Conservation (phyloP, 768 basidiomycete species). For the Filobasidium floriforme region DNA sequence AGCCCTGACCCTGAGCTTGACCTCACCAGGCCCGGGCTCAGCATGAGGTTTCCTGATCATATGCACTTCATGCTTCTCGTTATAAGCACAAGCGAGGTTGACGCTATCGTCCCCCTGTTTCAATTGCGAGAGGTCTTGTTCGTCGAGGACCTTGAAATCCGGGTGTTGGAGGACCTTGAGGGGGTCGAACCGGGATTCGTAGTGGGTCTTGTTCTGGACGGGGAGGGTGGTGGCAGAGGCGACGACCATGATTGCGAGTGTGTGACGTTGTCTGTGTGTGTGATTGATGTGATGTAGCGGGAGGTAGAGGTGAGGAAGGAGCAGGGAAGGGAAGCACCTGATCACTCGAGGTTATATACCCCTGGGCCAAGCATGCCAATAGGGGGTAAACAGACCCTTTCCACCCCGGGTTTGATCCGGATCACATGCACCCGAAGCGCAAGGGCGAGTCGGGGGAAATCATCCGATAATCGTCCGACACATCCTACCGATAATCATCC, state of each 20-base stretch:
- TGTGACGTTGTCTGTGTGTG: neutral
- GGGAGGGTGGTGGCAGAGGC: conserved; percentile 7
- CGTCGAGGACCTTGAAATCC: conserved; percentile 41
- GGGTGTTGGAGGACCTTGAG: conserved; percentile 38
- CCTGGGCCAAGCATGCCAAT: no score
- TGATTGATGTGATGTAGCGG: no score
- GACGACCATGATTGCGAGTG: conserved; percentile 1
- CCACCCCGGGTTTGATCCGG: no score
- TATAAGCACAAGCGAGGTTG: conserved; percentile 45
- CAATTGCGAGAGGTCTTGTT: conserved; percentile 25
- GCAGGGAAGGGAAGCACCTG: no score
- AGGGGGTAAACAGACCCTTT: no score
- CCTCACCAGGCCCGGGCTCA: conserved; percentile 35
- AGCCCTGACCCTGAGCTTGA: conserved; percentile 44
- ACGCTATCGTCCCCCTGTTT: conserved; percentile 25
- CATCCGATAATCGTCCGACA: no score
- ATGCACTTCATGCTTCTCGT: conserved; percentile 42
- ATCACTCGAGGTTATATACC: no score
- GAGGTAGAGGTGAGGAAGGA: no score
- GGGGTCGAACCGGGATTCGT: conserved; percentile 38
- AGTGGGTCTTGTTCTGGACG: conserved; percentile 9
- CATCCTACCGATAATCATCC: no score
- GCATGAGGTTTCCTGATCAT: conserved; percentile 44
- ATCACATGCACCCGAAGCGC: no score
- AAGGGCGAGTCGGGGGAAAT: no score